Conservation (phyloP, 1,284 basidiomycete genomes). For the Sporisorium scitamineum region DNA sequence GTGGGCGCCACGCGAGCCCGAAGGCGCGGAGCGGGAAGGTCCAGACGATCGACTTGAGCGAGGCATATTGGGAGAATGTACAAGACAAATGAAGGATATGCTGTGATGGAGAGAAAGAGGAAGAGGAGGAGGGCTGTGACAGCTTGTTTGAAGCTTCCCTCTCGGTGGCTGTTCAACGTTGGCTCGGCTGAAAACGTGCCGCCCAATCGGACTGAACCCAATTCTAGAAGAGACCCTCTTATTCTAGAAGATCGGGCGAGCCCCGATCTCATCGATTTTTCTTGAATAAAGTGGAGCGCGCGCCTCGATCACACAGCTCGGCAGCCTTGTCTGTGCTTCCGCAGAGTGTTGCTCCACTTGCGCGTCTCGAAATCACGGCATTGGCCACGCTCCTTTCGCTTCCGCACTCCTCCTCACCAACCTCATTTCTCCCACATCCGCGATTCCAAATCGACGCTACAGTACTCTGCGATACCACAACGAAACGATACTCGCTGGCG, state of each 20-base stretch:
- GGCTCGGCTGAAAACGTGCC: slow-evolving; percentile 37
- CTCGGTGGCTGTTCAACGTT: slow-evolving; percentile 18
- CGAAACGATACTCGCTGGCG: background rate
- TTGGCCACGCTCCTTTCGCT: slow-evolving; percentile 13
- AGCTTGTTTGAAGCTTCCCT: background rate
- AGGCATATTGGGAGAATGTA: slow-evolving; percentile 55
- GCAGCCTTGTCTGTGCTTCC: background rate
- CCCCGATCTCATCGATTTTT: slow-evolving; percentile 29
- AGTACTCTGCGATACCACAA: background rate
- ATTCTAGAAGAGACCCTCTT: slow-evolving; percentile 2
- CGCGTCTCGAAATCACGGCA: slow-evolving; percentile 35
- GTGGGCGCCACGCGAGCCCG: slow-evolving; percentile 64
- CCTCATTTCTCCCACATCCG: background rate
- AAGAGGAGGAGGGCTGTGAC: background rate
- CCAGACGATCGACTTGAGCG: slow-evolving; percentile 61
- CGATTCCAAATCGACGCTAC: background rate
- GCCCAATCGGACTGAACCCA: slow-evolving; percentile 33
- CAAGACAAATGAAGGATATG: slow-evolving; percentile 6
- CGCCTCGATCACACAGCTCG: slow-evolving; percentile 40
- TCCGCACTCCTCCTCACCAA: background rate
- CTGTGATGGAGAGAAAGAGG: slow-evolving; percentile 12
- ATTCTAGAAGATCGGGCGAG: background rate
- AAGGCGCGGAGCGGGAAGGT: slow-evolving; percentile 58
- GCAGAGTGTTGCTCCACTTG: slow-evolving; percentile 44
- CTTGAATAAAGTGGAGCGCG: slow-evolving; percentile 14